A percentile compares a stretch with the other conserved stretches of the same genome.
These are phyloP conservation scores for Staphylotrichum longicolle DNA, from an alignment of 495 filamentous ascomycete species.

Conservation along the genomic window DNA sequence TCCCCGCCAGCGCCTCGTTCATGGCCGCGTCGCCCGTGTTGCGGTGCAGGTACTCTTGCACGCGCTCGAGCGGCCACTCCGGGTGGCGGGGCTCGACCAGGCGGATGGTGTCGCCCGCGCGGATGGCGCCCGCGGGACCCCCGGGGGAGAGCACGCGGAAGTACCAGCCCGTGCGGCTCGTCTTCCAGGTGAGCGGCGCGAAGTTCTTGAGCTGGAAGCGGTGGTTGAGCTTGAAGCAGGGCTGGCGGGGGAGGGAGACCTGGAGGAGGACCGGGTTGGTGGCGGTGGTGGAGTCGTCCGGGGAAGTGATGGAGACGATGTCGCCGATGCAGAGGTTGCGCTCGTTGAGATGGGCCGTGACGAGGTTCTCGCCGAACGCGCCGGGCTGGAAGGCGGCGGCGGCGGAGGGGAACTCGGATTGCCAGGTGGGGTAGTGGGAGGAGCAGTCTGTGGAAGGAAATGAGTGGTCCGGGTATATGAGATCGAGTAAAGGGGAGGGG, in stretches of 20 bases:
- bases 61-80: constrained; percentile 53
- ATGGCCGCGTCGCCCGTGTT: constrained; percentile 42
- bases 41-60: constrained; percentile 56
- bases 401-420: constrained; percentile 42
- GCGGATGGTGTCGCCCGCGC: constrained; percentile 46
- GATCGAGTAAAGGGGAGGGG: neutral
- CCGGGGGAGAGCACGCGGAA: constrained; percentile 50
- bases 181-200: constrained; percentile 51
- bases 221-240: constrained; percentile 59
- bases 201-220: constrained; percentile 55
- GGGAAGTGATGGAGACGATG: constrained; percentile 39
- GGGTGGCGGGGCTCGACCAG: constrained; percentile 47
- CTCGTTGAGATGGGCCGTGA: constrained; percentile 51
- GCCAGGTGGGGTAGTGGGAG: constrained; percentile 52
- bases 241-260: constrained; percentile 50
- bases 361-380: constrained; percentile 59
- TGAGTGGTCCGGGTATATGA: neutral
- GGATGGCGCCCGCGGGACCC: constrained; percentile 35
- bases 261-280: constrained; percentile 21
- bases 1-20: constrained; percentile 45
- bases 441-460: constrained; percentile 43
- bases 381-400: constrained; percentile 47
- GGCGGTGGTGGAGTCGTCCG: neutral
- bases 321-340: constrained; percentile 59
- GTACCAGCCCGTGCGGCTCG: constrained; percentile 55